phyloP scores from a whole-genome alignment of 2,329 filamentous ascomycete species.

The Zymoseptoria ardabiliae region DNA sequence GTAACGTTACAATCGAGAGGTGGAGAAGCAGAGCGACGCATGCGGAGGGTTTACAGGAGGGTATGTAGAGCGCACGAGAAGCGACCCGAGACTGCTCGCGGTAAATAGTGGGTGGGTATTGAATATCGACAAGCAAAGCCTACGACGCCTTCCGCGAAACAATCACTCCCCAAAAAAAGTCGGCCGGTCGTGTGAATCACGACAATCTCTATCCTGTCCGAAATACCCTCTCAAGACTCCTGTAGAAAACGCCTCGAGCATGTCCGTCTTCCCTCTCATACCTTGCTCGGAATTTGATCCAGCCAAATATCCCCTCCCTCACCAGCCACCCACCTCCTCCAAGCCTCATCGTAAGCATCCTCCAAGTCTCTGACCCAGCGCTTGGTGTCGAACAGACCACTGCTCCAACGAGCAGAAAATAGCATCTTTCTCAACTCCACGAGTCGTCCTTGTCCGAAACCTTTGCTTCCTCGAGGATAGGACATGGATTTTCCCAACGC shows the following conservation, averaged over 20 bases:
- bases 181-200: neutral
- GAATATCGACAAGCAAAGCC: neutral
- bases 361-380: conserved; percentile 90
- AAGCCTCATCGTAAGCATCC: conserved; percentile 78
- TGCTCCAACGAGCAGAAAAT: conserved; percentile 76
- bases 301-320: conserved; percentile 92
- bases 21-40: too few relatives aligned
- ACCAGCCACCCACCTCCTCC: conserved; percentile 78
- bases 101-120: neutral
- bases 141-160: neutral
- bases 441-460: conserved; percentile 53
- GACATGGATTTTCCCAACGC: conserved; percentile 56
- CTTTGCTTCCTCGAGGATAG: conserved; percentile 43
- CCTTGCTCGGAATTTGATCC: conserved; percentile 21
- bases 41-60: too few relatives aligned
- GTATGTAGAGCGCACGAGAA: too few relatives aligned
- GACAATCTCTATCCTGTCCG: neutral
- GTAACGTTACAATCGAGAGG: too few relatives aligned
- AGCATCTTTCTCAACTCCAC: conserved; percentile 72
- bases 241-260: neutral
- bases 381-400: conserved; percentile 81
- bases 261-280: conserved; percentile 2
- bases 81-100: neutral
- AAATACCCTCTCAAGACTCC: neutral
- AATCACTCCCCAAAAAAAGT: neutral